A percentile compares a stretch with the other conserved stretches of the same genome.
These are phyloP conservation scores for Evansstolkia leycettana DNA, from an alignment of 495 filamentous ascomycete species.

Conservation along the genomic window DNA sequence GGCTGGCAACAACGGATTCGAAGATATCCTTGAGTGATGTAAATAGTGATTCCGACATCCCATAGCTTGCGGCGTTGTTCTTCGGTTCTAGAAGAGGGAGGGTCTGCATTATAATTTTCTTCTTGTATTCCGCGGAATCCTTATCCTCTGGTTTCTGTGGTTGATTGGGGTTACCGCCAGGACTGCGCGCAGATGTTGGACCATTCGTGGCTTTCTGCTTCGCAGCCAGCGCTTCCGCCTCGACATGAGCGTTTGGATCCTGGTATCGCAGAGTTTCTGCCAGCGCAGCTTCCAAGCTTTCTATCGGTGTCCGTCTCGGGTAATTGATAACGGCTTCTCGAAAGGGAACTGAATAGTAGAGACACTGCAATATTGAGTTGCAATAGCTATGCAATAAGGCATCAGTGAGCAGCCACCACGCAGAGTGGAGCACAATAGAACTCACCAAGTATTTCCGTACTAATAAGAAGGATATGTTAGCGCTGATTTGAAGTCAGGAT, in stretches of 20 bases:
- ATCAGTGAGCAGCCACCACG: slow-evolving; percentile 11
- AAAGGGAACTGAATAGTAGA: slow-evolving; percentile 91
- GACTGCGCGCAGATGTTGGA: slow-evolving; percentile 26
- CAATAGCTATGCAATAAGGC: slow-evolving; percentile 54
- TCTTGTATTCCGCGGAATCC: slow-evolving; percentile 88
- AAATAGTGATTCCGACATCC: slow-evolving; percentile 90
- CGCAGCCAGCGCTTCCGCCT: slow-evolving; percentile 31
- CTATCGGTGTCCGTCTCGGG: slow-evolving; percentile 51
- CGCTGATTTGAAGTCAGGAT: slow-evolving; percentile 2
- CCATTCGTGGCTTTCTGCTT: slow-evolving; percentile 28
- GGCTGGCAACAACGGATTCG: slow-evolving; percentile 73
- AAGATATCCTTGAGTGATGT: slow-evolving; percentile 94
- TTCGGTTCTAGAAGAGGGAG: slow-evolving; percentile 75
- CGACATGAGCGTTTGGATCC: slow-evolving; percentile 25
- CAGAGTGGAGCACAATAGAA: slow-evolving; percentile 1
- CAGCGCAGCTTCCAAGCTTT: slow-evolving; percentile 36
- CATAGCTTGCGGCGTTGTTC: slow-evolving; percentile 68
- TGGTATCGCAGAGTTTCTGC: slow-evolving; percentile 34
- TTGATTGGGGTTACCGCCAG: slow-evolving; percentile 37
- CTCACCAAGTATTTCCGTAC: slow-evolving; percentile 97
- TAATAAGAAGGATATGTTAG: slow-evolving; percentile 24
- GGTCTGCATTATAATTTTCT: slow-evolving; percentile 80
- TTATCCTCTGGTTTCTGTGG: slow-evolving; percentile 66
- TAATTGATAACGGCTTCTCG: slow-evolving; percentile 92
- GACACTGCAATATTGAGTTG: slow-evolving; percentile 94